phyloP scores from a whole-genome alignment of 352 stramenopile genomes.

The Phytopythium kandeliae region DNA sequence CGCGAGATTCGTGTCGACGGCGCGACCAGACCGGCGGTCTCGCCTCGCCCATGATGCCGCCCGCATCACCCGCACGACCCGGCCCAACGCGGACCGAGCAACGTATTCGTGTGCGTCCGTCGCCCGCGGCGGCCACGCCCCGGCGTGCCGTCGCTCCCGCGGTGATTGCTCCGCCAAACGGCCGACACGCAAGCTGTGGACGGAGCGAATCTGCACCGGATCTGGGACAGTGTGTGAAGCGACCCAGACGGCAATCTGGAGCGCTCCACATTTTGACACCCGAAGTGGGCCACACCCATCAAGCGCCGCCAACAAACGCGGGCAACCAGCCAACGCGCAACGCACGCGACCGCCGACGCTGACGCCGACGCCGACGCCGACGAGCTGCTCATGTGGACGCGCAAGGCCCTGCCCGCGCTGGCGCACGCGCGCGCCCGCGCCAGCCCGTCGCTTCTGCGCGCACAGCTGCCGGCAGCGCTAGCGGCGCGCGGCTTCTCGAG shows the following conservation, averaged over 20 bases:
- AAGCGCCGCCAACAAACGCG: slow-evolving; percentile 3
- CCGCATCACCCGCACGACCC: too few relatives aligned
- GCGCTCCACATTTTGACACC: slow-evolving; percentile 1
- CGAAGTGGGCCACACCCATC: neutral
- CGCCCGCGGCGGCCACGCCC: too few relatives aligned
- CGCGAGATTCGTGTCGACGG: too few relatives aligned
- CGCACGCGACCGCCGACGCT: too few relatives aligned
- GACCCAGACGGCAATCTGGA: neutral
- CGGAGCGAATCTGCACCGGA: neutral
- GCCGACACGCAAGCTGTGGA: neutral
- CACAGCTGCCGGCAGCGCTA: slow-evolving; percentile 14
- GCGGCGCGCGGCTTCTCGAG: slow-evolving; percentile 40
- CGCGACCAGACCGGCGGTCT: too few relatives aligned
- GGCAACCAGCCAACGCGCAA: neutral
- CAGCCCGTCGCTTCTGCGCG: slow-evolving; percentile 17
- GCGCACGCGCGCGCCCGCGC: slow-evolving; percentile 20
- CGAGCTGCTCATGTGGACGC: slow-evolving; percentile 42
- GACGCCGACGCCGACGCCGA: too few relatives aligned
- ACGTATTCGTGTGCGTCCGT: too few relatives aligned
- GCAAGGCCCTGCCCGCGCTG: slow-evolving; percentile 40
- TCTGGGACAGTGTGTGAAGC: neutral
- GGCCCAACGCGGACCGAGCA: too few relatives aligned
- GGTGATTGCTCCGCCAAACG: too few relatives aligned
- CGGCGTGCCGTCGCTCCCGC: too few relatives aligned
- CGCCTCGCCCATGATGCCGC: too few relatives aligned